Conservation (phyloP, 2,329 filamentous ascomycete species). For the Cryphonectria parasitica region DNA sequence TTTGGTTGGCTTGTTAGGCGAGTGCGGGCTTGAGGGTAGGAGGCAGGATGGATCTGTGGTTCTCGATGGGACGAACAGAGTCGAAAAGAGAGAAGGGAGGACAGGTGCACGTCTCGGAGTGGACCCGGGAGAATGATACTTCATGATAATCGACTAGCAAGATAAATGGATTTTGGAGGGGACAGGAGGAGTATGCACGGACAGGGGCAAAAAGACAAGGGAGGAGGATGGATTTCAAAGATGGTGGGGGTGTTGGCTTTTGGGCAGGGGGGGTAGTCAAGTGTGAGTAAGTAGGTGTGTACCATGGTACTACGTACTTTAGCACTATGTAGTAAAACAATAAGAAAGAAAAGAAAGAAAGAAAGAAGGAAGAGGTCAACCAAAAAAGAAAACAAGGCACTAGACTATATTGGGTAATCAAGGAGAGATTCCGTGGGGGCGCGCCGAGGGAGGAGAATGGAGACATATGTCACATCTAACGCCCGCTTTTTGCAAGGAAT, state of each 20-base stretch:
- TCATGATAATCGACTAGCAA: constrained; percentile 4
- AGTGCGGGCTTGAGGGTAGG: not conserved
- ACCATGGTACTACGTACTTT: not conserved
- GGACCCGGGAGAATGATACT: constrained; percentile 4
- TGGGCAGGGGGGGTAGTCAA: not conserved
- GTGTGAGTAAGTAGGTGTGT: not conserved
- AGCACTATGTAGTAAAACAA: not conserved
- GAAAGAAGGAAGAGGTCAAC: not conserved
- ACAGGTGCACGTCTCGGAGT: not conserved
- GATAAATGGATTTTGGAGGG: not conserved
- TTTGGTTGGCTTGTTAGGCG: not conserved
- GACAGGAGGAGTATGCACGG: not conserved
- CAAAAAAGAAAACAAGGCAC: not conserved
- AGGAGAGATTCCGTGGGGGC: constrained; percentile 5
- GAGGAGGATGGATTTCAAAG: not conserved
- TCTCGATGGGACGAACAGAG: not conserved
- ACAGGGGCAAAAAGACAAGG: not conserved
- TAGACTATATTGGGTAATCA: not conserved
- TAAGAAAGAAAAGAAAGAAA: not conserved
- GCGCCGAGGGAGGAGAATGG: not conserved
- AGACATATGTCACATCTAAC: not conserved
- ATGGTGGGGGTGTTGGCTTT: not conserved
- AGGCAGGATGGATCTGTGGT: not conserved
- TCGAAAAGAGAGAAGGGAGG: not conserved
- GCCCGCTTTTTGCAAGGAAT: not conserved